A percentile compares a stretch with the other conserved stretches of the same genome.
Evolutionary conservation across 73 alveolate genomes (phyloP).

Genomic region (Tetrahymena elliotti): DNA sequence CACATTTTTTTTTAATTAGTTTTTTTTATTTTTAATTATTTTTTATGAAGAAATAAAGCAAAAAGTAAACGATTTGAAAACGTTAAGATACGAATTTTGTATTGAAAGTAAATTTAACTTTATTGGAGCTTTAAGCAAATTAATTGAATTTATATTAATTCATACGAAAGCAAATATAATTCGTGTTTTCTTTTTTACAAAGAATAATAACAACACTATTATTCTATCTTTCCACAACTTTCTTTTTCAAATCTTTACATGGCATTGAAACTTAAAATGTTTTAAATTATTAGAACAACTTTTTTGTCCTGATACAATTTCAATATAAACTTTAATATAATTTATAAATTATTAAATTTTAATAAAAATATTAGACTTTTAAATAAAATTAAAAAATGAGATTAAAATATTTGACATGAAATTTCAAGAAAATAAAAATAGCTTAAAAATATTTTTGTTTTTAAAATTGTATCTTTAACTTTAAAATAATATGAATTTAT

Average conservation of each 20-base stretch:
- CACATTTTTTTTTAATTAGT: background rate
- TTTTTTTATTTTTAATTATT: background rate
- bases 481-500: background rate
- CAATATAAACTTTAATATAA: too few species aligned
- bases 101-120: background rate
- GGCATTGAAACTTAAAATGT: too few species aligned
- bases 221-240: background rate
- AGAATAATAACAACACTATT: background rate
- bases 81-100: background rate
- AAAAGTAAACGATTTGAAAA: background rate
- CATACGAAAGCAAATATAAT: background rate
- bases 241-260: background rate
- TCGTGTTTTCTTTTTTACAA: background rate
- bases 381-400: too few species aligned
- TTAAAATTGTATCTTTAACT: background rate
- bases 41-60: background rate
- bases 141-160: background rate
- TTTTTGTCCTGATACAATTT: too few species aligned
- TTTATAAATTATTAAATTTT: too few species aligned
- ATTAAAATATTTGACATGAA: too few species aligned
- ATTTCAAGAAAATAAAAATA: too few species aligned
- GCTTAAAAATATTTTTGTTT: too few species aligned
- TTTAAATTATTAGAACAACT: background rate
- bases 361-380: too few species aligned
- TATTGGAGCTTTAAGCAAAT: background rate